Evolutionary conservation across 2,329 filamentous ascomycete species (phyloP).

Genomic region (Aureobasidium melanogenum): DNA sequence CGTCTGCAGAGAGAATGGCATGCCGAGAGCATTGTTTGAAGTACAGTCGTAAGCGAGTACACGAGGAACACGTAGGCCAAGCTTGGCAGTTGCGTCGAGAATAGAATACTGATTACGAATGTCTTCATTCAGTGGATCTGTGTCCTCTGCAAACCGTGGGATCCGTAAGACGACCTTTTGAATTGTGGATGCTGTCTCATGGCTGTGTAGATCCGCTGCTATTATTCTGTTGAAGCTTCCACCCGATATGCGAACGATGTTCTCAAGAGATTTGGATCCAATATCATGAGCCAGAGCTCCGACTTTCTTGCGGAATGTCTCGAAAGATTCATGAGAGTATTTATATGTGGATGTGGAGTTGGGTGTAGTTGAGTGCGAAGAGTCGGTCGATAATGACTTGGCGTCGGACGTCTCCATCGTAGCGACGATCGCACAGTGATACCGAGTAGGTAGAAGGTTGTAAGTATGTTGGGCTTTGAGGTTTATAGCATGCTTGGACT

Average conservation of each 20-base stretch:
- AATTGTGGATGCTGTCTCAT: background rate
- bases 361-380: background rate
- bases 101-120: background rate
- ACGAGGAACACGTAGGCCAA: background rate
- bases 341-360: background rate
- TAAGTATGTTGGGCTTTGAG: too few species aligned
- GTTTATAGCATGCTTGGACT: too few species aligned
- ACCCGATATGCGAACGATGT: background rate
- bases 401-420: background rate
- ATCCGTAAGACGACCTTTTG: background rate
- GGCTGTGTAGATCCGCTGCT: background rate
- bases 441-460: too few species aligned
- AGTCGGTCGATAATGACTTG: background rate
- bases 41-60: background rate
- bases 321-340: background rate
- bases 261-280: background rate
- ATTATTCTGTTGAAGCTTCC: background rate
- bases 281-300: background rate
- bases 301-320: background rate
- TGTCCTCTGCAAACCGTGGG: background rate
- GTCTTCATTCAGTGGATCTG: background rate
- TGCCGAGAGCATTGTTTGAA: background rate
- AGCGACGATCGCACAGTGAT: too few species aligned
- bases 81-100: background rate
- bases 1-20: background rate